Base-by-base conservation (phyloP, 208 protist species). In the Trypanosoma cruzi region DNA sequence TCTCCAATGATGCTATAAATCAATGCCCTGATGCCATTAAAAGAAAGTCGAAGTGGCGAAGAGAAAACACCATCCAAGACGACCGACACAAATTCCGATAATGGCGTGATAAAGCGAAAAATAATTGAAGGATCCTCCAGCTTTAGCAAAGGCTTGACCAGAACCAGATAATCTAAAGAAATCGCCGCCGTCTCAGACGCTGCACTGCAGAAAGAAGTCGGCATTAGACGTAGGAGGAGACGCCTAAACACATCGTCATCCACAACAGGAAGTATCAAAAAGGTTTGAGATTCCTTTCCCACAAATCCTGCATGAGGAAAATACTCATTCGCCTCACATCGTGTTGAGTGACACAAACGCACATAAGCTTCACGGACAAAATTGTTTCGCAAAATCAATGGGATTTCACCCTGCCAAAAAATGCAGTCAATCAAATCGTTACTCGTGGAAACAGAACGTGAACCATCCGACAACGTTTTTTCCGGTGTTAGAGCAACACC, bases 161-260 rank as follows among this genome's bases (percentile, higher is more conserved):
- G 29, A 48, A 77, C 64, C n/a, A 61, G 8, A 18, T 24, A 11
- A 14, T 52, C 16, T 20, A 40, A 58, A 37, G 29, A n/a, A 4
- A 14, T 20, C 8, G 61, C 44, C 24, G 4, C 0, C 48, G 11
- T n/a, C 26, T 50, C 26, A 13, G 28, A 20, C 14, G 36, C 37
- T 49, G 22, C 1, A 58, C 34, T 53, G 46, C 24, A 79, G 54
- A 62, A 73, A 36, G 52, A 69, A 31, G 52, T 28, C 34, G 73
- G 40, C 24, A 75, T 61, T 26, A 92, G 36, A 1, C 81, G 83
- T 14, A 92, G 69, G 0, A 92, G 56, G 18, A 88, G 63, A 32
- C 81, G 75, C 0, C 86, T 77, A 55, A 85, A 85, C 26, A 26
- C 70, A 58, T 93, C 82, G 55, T 93, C 87, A 71, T 87, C 73